These are phyloP conservation scores for Wickerhamomyces bisporus DNA, from an alignment of 805 yeast species.

Conservation along the genomic window DNA sequence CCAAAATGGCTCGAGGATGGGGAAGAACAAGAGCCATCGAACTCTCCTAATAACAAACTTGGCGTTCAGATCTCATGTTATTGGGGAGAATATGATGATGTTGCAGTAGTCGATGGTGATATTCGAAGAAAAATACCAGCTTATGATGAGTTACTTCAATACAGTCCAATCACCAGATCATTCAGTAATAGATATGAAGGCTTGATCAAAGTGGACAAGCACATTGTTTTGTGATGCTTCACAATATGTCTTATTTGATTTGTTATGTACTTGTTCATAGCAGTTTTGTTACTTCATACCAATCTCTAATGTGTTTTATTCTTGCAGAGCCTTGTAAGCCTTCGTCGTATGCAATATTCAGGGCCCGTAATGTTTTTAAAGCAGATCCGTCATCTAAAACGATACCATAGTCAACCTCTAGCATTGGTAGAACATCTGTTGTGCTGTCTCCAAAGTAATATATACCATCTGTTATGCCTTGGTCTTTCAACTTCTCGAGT, in stretches of 20 bases:
- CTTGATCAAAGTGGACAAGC: conserved; percentile 52
- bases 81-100: conserved; percentile 70
- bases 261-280: too few species aligned
- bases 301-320: conserved; percentile 17
- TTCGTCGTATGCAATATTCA: conserved; percentile 19
- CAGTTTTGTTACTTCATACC: conserved; percentile 17
- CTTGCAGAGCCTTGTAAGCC: conserved; percentile 12
- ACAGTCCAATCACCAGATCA: conserved; percentile 58
- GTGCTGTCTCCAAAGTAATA: conserved; percentile 59
- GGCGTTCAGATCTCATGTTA: conserved; percentile 61
- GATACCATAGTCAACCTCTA: conserved; percentile 42
- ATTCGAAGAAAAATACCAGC: conserved; percentile 54
- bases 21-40: conserved; percentile 25
- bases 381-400: conserved; percentile 39
- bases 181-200: conserved; percentile 68
- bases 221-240: conserved; percentile 34
- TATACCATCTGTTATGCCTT: conserved; percentile 15
- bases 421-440: conserved; percentile 50
- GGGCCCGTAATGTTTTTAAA: conserved; percentile 16
- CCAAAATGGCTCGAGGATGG: conserved; percentile 47
- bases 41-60: conserved; percentile 32
- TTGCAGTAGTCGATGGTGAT: conserved; percentile 32
- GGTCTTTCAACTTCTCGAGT: conserved; percentile 13
- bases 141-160: conserved; percentile 61
- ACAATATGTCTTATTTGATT: neutral